Evolutionary conservation across 306 rosid genomes (phyloP).

Genomic region (Dalbergia cochinchinensis): DNA sequence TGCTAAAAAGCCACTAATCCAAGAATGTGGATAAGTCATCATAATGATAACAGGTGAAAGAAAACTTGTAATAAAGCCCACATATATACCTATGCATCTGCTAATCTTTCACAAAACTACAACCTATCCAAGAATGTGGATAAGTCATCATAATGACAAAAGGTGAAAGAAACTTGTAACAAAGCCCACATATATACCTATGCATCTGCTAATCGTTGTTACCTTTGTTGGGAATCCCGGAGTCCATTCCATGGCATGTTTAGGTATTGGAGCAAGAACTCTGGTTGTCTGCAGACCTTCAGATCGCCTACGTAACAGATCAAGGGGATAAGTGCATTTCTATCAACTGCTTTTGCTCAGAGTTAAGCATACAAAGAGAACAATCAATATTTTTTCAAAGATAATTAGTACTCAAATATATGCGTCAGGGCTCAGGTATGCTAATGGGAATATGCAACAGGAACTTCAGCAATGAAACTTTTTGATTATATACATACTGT

Average conservation of each 20-base stretch:
- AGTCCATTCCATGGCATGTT: conserved; percentile 76
- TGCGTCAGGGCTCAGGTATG: background rate
- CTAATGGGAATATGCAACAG: conserved; percentile 24
- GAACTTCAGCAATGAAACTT: conserved; percentile 28
- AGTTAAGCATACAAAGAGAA: conserved; percentile 27
- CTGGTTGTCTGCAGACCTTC: conserved; percentile 85
- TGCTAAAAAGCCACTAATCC: conserved; percentile 15
- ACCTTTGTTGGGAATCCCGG: conserved; percentile 96
- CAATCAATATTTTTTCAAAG: conserved; percentile 1
- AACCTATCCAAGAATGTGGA: too few relatives aligned
- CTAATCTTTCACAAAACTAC: background rate
- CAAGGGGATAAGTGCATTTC: conserved; percentile 38
- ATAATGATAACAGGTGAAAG: background rate
- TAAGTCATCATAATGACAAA: background rate
- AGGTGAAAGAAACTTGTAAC: background rate
- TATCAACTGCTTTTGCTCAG: conserved; percentile 28
- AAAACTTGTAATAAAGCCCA: background rate
- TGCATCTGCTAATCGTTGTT: conserved; percentile 35
- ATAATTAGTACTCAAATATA: conserved; percentile 23
- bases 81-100: background rate
- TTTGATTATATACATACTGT: background rate
- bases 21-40: background rate
- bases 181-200: background rate
- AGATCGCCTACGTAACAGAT: conserved; percentile 70
- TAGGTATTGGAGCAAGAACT: conserved; percentile 92